These are phyloP conservation scores for Coriaria nepalensis DNA, from an alignment of 306 rosid genomes.

Conservation along the genomic window DNA sequence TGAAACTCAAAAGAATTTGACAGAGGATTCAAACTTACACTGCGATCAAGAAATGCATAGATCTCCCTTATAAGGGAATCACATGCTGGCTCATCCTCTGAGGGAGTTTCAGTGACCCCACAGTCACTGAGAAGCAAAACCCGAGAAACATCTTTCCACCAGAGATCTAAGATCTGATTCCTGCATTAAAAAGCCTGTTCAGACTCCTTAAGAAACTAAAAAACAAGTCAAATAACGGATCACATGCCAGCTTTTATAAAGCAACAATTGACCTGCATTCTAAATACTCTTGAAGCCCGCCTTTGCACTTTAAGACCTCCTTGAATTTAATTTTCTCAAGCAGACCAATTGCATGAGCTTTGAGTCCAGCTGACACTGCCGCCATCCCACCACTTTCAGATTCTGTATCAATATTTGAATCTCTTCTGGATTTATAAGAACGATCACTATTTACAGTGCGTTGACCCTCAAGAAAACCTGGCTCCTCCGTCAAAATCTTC, in stretches of 20 bases:
- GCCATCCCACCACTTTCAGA: conserved; percentile 63
- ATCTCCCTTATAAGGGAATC: conserved; percentile 69
- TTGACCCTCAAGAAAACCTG: conserved; percentile 32
- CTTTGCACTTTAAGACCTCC: conserved; percentile 87
- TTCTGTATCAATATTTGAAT: conserved; percentile 39
- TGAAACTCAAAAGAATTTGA: conserved; percentile 11
- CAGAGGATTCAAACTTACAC: conserved; percentile 43
- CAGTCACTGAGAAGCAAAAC: conserved; percentile 84
- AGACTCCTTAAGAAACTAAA: background rate
- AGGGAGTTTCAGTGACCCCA: conserved; percentile 48
- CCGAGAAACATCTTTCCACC: conserved; percentile 89
- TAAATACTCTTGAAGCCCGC: conserved; percentile 89
- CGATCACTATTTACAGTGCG: conserved; percentile 28
- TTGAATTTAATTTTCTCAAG: conserved; percentile 87
- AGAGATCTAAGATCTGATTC: conserved; percentile 72
- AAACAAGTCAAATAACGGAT: background rate
- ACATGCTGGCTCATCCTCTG: conserved; percentile 41
- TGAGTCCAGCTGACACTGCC: conserved; percentile 91
- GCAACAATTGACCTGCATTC: conserved; percentile 65
- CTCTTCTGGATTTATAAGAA: conserved; percentile 38
- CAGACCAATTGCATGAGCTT: conserved; percentile 70
- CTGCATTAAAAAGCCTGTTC: conserved; percentile 34
- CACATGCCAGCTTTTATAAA: background rate
- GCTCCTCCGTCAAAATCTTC: conserved; percentile 54
- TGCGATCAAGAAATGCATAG: conserved; percentile 80